These are phyloP conservation scores for Solanum sejunctum DNA, from an alignment of 257 asterid genomes.

Conservation along the genomic window DNA sequence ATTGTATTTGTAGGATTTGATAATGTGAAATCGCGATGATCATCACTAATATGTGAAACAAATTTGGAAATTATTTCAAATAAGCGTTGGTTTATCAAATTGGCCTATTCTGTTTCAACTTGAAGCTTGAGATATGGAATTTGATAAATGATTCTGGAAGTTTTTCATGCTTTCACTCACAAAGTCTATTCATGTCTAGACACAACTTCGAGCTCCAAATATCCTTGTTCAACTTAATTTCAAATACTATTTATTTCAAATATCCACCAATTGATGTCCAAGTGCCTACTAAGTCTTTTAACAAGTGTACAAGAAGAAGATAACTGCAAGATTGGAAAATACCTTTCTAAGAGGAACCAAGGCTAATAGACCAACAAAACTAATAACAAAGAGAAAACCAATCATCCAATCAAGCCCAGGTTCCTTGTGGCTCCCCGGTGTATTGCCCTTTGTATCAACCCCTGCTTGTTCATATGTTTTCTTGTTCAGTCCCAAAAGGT, in stretches of 20 bases:
- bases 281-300: not conserved
- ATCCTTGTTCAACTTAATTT: not conserved
- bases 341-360: slow-evolving; percentile 73
- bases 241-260: not conserved
- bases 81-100: not conserved
- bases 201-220: not conserved
- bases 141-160: not conserved
- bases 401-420: slow-evolving; percentile 65
- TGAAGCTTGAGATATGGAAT: not conserved
- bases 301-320: not conserved
- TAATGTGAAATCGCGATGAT: not conserved
- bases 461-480: slow-evolving; percentile 54
- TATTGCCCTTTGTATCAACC: slow-evolving; percentile 42
- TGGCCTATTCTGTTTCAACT: not conserved
- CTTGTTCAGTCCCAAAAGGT: slow-evolving; percentile 45
- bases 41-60: not conserved
- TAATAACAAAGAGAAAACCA: slow-evolving; percentile 47
- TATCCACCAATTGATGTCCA: not conserved
- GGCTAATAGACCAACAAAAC: slow-evolving; percentile 59
- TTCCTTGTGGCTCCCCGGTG: slow-evolving; percentile 36
- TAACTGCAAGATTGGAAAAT: not conserved
- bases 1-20: not conserved
- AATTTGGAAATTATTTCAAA: not conserved
- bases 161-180: not conserved
- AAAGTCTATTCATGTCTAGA: not conserved